Conservation (phyloP, 2,329 filamentous ascomycete species). For the Trichoderma sp. region DNA sequence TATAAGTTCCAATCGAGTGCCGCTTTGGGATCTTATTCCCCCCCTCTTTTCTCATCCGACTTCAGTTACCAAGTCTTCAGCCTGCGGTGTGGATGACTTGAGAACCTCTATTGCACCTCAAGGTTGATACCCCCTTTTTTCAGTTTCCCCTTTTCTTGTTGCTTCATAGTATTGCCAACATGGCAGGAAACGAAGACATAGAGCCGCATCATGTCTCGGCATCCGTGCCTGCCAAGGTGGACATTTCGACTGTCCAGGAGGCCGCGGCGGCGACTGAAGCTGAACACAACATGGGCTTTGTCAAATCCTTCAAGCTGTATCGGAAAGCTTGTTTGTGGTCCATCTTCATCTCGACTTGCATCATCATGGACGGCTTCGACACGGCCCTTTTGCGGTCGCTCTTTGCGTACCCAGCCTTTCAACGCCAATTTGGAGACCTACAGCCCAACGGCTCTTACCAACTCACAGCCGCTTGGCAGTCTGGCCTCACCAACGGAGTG, state of each 20-base stretch:
- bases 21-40: background rate
- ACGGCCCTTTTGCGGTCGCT: conserved; percentile 39
- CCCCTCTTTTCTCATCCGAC: background rate
- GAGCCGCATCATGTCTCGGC: background rate
- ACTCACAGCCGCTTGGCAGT: conserved; percentile 51
- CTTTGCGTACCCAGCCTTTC: conserved; percentile 41
- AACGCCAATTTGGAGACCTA: conserved; percentile 38
- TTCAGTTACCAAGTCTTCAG: background rate
- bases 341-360: conserved; percentile 37
- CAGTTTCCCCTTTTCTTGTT: background rate
- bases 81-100: background rate
- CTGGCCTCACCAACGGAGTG: conserved; percentile 48
- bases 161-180: background rate
- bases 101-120: background rate
- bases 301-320: conserved; percentile 40
- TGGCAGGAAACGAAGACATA: background rate
- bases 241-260: conserved; percentile 21
- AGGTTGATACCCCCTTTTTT: background rate
- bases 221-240: conserved; percentile 15
- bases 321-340: conserved; percentile 38
- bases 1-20: background rate
- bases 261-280: conserved; percentile 31
- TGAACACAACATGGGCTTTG: conserved; percentile 35
- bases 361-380: conserved; percentile 44
- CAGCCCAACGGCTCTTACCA: conserved; percentile 41